Evolutionary conservation across 225 moss, liverwort and hornwort species (phyloP), one percentile per base, ranked within the genome.

Genomic region (Antitrichia curtipendula): DNA sequence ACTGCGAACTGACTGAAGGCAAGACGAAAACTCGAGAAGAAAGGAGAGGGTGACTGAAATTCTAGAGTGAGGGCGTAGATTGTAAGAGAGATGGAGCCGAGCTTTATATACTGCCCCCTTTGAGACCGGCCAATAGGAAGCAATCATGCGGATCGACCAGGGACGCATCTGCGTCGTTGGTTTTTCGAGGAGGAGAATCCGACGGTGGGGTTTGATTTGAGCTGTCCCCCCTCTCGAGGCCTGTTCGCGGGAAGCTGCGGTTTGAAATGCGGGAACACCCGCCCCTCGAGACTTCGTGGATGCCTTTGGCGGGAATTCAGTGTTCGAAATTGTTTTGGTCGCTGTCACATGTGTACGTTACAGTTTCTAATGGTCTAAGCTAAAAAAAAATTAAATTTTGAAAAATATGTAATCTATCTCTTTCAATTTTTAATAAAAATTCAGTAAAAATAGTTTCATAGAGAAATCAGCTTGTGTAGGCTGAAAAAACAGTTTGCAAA

Each of bases 41-140:
- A 2, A 11, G 24, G 18, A 10, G 0, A 0, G 8, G 7, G 20
- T 8, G 12, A 71, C 7, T 19, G 32, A 19, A 56, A 11, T 34
- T 9, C 25, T 17, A 28, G 34, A 57, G 56, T 14, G 27, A 28
- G 16, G 13, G 27, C 4, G 22, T 2, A 0, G 16, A 28, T 9
- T 5, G 0, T 0, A 0, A 4, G 4, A 5, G 0, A 2, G 58
- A 2, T 1, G 86, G 83, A 23, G 79, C 28, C 8, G 43, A 63
- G 4, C 28, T 6, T 86, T 88, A 86, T 91, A 88, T 91, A 86
- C 74, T 86, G 14, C 8, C 18, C 6, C 1, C 50, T 38, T 14
- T 14, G 7, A 14, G 6, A 10, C n/a, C 7, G 66, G 34, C 89
- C 89, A 86, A 89, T 89, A 3, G 75, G 34, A 66, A 75, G 65